A percentile compares a stretch with the other conserved stretches of the same genome.
phyloP scores from a whole-genome alignment of 1,284 basidiomycete species.

The Ceratobasidium sp. region DNA sequence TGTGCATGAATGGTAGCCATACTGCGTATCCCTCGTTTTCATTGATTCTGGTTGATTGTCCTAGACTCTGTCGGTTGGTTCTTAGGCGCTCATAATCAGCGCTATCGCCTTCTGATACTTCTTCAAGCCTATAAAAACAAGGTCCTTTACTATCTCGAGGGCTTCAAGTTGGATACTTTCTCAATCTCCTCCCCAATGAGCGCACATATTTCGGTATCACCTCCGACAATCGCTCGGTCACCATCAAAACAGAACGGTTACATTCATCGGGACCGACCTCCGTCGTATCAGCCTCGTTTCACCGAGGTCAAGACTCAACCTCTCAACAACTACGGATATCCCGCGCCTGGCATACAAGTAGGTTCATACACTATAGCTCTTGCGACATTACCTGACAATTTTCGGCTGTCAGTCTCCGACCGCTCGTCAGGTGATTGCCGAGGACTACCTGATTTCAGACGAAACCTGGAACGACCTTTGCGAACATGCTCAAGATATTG shows the following conservation, averaged over 20 bases:
- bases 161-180: not conserved
- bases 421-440: conserved; percentile 23
- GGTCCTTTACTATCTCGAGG: not conserved
- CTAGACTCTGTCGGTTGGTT: not conserved
- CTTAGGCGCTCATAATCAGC: not conserved
- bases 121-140: not conserved
- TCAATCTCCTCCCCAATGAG: not conserved
- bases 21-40: not conserved
- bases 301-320: not conserved
- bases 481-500: conserved; percentile 4
- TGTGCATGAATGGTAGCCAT: not conserved
- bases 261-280: conserved; percentile 9
- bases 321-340: conserved; percentile 29
- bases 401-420: conserved; percentile 1
- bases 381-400: not conserved
- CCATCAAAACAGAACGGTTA: not conserved
- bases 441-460: conserved; percentile 27
- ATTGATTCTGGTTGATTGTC: not conserved
- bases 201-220: not conserved
- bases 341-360: conserved; percentile 36
- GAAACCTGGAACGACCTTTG: conserved; percentile 30
- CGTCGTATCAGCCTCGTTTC: conserved; percentile 27
- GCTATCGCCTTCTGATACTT: not conserved
- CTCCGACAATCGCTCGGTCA: not conserved
- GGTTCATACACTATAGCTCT: not conserved